Conservation (phyloP, 73 alveolate genomes). For the Paramecium sonneborni region DNA sequence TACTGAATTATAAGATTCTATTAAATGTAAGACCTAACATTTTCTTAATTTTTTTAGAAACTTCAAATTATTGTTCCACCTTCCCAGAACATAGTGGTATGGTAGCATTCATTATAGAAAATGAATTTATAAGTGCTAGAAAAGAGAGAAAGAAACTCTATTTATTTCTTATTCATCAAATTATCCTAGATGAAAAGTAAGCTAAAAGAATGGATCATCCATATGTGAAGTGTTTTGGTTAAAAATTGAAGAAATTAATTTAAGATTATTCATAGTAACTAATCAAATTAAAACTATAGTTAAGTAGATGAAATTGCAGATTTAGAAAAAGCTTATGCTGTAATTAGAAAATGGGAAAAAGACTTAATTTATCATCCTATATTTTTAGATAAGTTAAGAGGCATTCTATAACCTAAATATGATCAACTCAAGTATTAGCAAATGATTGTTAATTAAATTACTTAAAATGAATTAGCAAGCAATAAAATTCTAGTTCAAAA, state of each 20-base stretch:
- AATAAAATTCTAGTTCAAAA: constrained; percentile 31
- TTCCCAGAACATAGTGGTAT: background rate
- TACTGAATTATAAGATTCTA: constrained; percentile 30
- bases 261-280: background rate
- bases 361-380: constrained; percentile 37
- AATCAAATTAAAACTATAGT: background rate
- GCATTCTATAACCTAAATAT: constrained; percentile 32
- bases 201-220: constrained; percentile 30
- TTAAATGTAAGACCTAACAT: background rate
- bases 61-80: constrained; percentile 28
- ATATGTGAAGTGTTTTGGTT: constrained; percentile 12
- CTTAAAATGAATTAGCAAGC: background rate
- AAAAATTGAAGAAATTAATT: background rate
- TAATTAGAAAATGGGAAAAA: constrained; percentile 42
- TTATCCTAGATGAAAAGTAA: background rate
- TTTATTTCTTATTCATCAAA: constrained; percentile 16
- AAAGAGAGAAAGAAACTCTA: constrained; percentile 41
- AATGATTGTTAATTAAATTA: background rate
- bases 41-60: background rate
- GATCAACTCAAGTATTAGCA: background rate
- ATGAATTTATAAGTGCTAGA: background rate
- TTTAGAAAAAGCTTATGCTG: constrained; percentile 9
- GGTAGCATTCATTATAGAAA: background rate
- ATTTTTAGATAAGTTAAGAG: constrained; percentile 45
- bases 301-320: background rate